Conservation (phyloP, 2,329 filamentous ascomycete genomes). For the Thelonectria discophora region DNA sequence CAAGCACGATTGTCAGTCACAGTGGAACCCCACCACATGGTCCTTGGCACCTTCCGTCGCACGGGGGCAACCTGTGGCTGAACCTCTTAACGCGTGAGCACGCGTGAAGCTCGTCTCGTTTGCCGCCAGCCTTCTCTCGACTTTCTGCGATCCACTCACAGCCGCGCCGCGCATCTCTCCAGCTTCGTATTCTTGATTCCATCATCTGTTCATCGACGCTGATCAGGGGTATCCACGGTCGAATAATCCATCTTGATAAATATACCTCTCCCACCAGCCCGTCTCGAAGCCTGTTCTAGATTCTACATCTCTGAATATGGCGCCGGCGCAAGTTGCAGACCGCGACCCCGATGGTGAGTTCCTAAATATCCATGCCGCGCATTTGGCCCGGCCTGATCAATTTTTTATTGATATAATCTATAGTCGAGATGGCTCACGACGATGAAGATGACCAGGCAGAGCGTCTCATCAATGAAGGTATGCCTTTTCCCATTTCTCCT, state of each 20-base stretch:
- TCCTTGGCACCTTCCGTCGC: not conserved
- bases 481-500: conserved; percentile 2
- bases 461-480: conserved; percentile 93
- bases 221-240: not conserved
- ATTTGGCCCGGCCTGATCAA: conserved; percentile 3
- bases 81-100: conserved; percentile 50
- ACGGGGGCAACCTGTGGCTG: not conserved
- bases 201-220: not conserved
- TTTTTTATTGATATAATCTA: conserved; percentile 15
- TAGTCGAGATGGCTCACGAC: conserved; percentile 61
- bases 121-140: conserved; percentile 44
- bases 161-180: conserved; percentile 29
- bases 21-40: not conserved
- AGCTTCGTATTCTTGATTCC: conserved; percentile 23
- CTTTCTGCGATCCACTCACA: conserved; percentile 31
- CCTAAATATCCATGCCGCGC: conserved; percentile 5
- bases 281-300: conserved; percentile 1
- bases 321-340: conserved; percentile 48
- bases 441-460: conserved; percentile 79
- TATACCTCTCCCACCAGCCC: not conserved
- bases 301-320: conserved; percentile 40
- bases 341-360: conserved; percentile 50
- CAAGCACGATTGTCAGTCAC: too few species aligned
- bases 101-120: conserved; percentile 28
- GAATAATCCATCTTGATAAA: not conserved